Conservation (phyloP, 345 rosid species). For the Clarkia xantiana region DNA sequence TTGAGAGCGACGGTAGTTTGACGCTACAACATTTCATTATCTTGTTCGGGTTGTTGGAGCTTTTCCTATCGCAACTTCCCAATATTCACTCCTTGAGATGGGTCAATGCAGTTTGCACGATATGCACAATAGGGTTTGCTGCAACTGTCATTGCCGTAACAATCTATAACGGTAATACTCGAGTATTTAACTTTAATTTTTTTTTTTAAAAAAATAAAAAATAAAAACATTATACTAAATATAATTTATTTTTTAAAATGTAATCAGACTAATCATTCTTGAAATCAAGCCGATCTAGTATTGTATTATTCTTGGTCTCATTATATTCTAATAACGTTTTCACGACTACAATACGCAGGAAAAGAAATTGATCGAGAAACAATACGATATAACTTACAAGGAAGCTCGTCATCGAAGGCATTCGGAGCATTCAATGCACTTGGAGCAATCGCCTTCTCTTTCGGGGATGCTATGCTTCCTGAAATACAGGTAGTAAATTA, state of each 20-base stretch:
- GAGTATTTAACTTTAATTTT: no score
- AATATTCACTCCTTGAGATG: constrained; percentile 39
- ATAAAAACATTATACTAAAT: no score
- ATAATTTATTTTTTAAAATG: no score
- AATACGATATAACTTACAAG: constrained; percentile 25
- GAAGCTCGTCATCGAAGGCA: constrained; percentile 23
- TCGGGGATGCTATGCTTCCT: constrained; percentile 51
- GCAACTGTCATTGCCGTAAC: constrained; percentile 34
- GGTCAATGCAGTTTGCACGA: constrained; percentile 32
- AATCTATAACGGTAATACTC: constrained; percentile 21
- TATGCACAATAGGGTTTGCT: constrained; percentile 36
- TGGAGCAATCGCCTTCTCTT: constrained; percentile 40
- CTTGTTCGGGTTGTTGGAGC: constrained; percentile 34
- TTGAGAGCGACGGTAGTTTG: constrained; percentile 15
- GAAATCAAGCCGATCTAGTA: no score
- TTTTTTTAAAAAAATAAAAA: no score
- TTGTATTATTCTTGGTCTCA: no score
- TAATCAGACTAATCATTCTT: no score
- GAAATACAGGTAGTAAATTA: constrained; percentile 34
- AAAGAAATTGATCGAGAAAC: constrained; percentile 20
- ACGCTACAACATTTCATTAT: constrained; percentile 33
- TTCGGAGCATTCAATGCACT: constrained; percentile 42
- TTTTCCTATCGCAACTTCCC: constrained; percentile 36
- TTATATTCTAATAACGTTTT: background rate
- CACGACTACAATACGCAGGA: no score